Percentiles rank a stretch among this genome's conserved stretches.
phyloP scores from a whole-genome alignment of 805 yeast species.

The Myxozyma lipomycoides region DNA sequence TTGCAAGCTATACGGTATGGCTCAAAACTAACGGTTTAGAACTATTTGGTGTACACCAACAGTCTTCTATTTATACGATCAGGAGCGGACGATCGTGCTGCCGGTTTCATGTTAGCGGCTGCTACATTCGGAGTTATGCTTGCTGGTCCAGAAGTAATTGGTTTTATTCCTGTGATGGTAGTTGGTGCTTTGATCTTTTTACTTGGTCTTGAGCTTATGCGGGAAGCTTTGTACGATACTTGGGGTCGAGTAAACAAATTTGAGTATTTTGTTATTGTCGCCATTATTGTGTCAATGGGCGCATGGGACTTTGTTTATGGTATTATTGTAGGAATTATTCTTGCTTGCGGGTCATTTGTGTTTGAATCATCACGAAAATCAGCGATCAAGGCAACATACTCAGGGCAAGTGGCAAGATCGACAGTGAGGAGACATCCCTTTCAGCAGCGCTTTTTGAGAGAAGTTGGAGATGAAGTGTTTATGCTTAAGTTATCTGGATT shows the following conservation, averaged over 20 bases:
- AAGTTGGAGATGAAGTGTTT: conserved; percentile 87
- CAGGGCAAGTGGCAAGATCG: conserved; percentile 85
- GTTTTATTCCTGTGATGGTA: conserved; percentile 90
- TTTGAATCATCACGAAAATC: conserved; percentile 83
- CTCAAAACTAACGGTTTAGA: too few species aligned
- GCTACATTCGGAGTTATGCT: conserved; percentile 80
- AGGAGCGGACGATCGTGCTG: conserved; percentile 85
- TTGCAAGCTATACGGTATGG: too few species aligned
- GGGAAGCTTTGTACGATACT: conserved; percentile 84
- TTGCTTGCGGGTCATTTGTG: conserved; percentile 94
- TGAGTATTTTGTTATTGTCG: conserved; percentile 79
- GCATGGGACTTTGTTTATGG: conserved; percentile 93
- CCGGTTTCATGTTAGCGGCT: conserved; percentile 83
- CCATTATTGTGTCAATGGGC: conserved; percentile 93
- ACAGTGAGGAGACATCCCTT: conserved; percentile 88
- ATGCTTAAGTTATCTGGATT: conserved; percentile 84
- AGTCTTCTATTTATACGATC: conserved; percentile 87
- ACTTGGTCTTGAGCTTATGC: conserved; percentile 82
- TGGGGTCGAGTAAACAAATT: conserved; percentile 66
- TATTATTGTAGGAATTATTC: conserved; percentile 78
- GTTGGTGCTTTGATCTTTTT: conserved; percentile 90
- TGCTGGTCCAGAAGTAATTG: conserved; percentile 88
- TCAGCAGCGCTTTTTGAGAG: conserved; percentile 76
- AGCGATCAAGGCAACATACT: conserved; percentile 73
- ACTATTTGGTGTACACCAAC: conserved; percentile 91